These are phyloP conservation scores for Solanum appendiculatum DNA, from an alignment of 257 asterid species.

Conservation along the genomic window DNA sequence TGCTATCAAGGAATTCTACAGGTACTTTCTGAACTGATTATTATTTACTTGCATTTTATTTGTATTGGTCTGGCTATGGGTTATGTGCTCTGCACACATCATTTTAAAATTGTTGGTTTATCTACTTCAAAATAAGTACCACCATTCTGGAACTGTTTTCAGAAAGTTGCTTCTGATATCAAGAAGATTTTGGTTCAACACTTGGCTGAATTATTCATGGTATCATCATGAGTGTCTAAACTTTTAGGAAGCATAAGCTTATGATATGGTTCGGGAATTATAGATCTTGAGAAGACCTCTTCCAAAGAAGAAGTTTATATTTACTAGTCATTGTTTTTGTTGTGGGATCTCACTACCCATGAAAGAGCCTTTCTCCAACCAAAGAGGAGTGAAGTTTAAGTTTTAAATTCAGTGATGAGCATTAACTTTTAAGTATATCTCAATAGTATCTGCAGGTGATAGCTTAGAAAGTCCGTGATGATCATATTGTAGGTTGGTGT, in stretches of 20 bases:
- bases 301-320: background rate
- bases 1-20: constrained; percentile 78
- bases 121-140: background rate
- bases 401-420: background rate
- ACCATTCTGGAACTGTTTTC: background rate
- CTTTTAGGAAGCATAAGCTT: background rate
- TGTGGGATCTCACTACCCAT: background rate
- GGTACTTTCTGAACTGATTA: constrained; percentile 26
- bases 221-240: background rate
- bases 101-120: background rate
- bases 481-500: background rate
- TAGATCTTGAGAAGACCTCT: background rate
- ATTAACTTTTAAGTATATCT: background rate
- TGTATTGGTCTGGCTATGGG: background rate
- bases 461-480: background rate
- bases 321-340: background rate
- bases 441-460: background rate
- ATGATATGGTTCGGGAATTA: background rate
- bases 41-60: background rate
- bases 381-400: background rate
- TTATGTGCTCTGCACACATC: background rate
- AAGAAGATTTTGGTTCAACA: background rate
- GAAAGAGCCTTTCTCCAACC: background rate
- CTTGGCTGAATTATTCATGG: background rate
- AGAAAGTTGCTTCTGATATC: background rate